Evolutionary conservation across 495 filamentous ascomycete genomes (phyloP), one percentile per base, ranked within the genome.

Genomic region (Aspergillus nanangensis): DNA sequence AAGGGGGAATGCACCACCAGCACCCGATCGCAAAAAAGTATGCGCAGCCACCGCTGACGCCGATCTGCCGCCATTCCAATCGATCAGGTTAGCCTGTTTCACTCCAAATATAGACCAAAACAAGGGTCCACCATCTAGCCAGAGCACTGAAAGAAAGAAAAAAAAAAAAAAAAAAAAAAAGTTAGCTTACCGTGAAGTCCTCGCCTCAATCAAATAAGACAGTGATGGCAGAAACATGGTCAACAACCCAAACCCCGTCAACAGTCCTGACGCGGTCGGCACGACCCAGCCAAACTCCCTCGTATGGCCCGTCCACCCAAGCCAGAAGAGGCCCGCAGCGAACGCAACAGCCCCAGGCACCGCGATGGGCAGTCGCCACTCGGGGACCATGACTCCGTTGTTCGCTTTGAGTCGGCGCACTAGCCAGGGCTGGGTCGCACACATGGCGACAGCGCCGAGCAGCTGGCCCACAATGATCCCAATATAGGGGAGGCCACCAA

Each of bases 1-100:
- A 4, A 84, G 66, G 4, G 80, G 81, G 7, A 85, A 65, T 1
- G 76, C 60, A 2, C 74, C 77, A 3, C 79, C 81, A 8, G 72
- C 58, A 0, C 81, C 50, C 15, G 70, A 79, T 13, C 86, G 69
- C n/a, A 82, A 61, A 5, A 90, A 80, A 0, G 79, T 74, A 52
- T 90, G 88, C 3, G 85, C 84, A 0, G 86, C 86, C 9, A 90
- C 61, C 0, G 84, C 87, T 1, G 76, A 82, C 0, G 87, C 87
- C 0, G 84, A 77, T 22, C 75, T 76, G 43, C 17, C n/a, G 22
- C 5, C 25, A 29, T 11, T 17, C n/a, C 14, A 22, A 0, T 21
- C 25, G 10, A 18, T 44, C 35, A 45, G n/a, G n/a, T n/a, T n/a
- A n/a, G n/a, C n/a, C n/a, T n/a, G 33, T 10, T 19, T 37, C 8